A percentile compares a stretch with the other conserved stretches of the same genome.
phyloP scores from a whole-genome alignment of 2,329 filamentous ascomycete species.

The Pseudogymnoascus sp. region DNA sequence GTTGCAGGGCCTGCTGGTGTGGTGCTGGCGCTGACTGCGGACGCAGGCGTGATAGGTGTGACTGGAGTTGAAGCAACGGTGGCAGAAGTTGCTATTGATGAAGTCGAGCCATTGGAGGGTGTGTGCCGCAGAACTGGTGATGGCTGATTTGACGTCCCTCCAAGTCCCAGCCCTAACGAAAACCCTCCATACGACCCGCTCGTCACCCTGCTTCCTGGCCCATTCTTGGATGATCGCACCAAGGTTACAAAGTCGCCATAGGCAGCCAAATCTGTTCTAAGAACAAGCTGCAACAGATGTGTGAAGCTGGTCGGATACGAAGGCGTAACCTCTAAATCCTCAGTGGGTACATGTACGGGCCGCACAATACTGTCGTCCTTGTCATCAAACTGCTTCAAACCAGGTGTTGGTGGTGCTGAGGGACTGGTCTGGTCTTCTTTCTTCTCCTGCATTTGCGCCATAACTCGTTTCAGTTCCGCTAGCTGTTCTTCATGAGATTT shows the following conservation, averaged over 20 bases:
- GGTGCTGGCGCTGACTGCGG: conserved; percentile 40
- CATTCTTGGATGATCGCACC: conserved; percentile 56
- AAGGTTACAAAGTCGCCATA: conserved; percentile 82
- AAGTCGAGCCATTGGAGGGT: conserved; percentile 52
- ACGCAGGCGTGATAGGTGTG: conserved; percentile 51
- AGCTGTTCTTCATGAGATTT: conserved; percentile 90
- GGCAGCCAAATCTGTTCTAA: conserved; percentile 71
- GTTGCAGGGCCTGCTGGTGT: conserved; percentile 36
- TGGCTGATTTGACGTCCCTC: conserved; percentile 33
- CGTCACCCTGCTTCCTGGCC: conserved; percentile 56
- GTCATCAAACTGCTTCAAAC: conserved; percentile 59
- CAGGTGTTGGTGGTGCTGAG: conserved; percentile 70
- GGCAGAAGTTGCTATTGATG: conserved; percentile 46
- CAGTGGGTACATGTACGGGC: conserved; percentile 16
- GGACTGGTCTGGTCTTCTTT: conserved; percentile 63
- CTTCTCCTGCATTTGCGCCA: conserved; percentile 75
- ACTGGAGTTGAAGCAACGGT: conserved; percentile 47
- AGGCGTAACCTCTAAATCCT: conserved; percentile 41
- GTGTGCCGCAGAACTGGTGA: conserved; percentile 30
- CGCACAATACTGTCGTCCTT: conserved; percentile 39
- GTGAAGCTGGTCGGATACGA: conserved; percentile 64
- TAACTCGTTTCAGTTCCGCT: conserved; percentile 79
- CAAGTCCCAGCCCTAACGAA: conserved; percentile 35
- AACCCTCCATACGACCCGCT: conserved; percentile 63
- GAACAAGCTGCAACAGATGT: conserved; percentile 73